Evolutionary conservation across 768 basidiomycete species (phyloP).

Genomic region (Gelatoporia subvermispora): DNA sequence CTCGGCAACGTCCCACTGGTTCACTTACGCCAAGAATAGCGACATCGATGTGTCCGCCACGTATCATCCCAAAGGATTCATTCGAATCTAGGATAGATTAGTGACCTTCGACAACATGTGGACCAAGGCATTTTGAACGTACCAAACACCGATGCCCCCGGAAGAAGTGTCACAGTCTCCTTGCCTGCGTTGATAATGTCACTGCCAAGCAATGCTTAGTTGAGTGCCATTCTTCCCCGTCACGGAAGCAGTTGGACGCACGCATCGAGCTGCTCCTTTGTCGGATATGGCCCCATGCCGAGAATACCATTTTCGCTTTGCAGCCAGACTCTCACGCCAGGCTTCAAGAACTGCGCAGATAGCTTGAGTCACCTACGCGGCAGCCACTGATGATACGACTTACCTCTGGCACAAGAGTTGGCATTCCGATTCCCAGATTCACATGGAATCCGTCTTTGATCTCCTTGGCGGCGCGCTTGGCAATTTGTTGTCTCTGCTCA

Average conservation of each 20-base stretch:
- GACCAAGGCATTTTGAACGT: slow-evolving; percentile 21
- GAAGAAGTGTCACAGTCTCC: slow-evolving; percentile 88
- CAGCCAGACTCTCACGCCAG: slow-evolving; percentile 77
- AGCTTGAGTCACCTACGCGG: not conserved
- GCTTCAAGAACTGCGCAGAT: slow-evolving; percentile 44
- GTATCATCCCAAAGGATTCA: slow-evolving; percentile 97
- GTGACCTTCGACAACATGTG: not conserved
- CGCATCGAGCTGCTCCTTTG: slow-evolving; percentile 75
- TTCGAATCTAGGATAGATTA: slow-evolving; percentile 56
- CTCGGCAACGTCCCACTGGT: slow-evolving; percentile 6
- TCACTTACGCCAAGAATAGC: slow-evolving; percentile 82
- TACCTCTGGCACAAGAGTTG: slow-evolving; percentile 78
- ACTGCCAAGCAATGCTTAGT: slow-evolving; percentile 32
- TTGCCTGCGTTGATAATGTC: slow-evolving; percentile 95
- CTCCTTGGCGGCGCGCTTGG: slow-evolving; percentile 83
- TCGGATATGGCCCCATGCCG: slow-evolving; percentile 89
- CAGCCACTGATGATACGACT: not conserved
- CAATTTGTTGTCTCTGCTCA: slow-evolving; percentile 69
- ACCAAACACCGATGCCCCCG: slow-evolving; percentile 91
- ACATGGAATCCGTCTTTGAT: slow-evolving; percentile 85
- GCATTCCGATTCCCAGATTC: slow-evolving; percentile 89
- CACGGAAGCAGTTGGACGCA: slow-evolving; percentile 32
- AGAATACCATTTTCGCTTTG: slow-evolving; percentile 91
- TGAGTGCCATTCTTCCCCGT: not conserved
- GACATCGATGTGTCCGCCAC: slow-evolving; percentile 92